A percentile compares a stretch with the other conserved stretches of the same genome.
phyloP scores from a whole-genome alignment of 2,329 filamentous ascomycete species.

The Xylaria sp. region DNA sequence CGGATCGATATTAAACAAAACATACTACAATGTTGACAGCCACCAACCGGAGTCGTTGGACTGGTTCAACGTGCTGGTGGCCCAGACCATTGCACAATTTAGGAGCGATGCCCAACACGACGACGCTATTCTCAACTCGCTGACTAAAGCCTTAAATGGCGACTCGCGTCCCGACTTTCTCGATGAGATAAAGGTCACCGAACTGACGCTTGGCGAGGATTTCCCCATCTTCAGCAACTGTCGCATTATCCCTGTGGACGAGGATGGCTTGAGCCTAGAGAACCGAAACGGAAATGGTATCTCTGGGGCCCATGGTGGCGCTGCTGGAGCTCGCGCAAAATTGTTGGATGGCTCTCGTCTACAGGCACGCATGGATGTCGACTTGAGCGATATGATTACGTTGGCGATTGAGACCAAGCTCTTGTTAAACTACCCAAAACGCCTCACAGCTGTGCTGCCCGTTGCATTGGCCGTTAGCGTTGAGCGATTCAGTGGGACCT shows the following conservation, averaged over 20 bases:
- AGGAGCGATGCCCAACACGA: constrained; percentile 91
- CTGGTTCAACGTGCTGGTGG: constrained; percentile 98
- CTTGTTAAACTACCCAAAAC: constrained; percentile 93
- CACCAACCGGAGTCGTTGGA: constrained; percentile 97
- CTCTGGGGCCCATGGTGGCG: constrained; percentile 59
- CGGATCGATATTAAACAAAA: constrained; percentile 93
- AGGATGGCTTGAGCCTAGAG: constrained; percentile 73
- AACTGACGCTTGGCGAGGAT: constrained; percentile 93
- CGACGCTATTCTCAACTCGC: constrained; percentile 84
- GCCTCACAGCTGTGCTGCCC: constrained; percentile 85
- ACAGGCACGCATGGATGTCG: constrained; percentile 96
- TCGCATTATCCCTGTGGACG: constrained; percentile 89
- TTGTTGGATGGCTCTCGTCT: constrained; percentile 74
- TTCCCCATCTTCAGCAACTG: constrained; percentile 99
- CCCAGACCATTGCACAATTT: constrained; percentile 96
- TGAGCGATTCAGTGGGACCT: constrained; percentile 91
- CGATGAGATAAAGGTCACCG: constrained; percentile 92
- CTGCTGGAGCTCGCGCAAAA: constrained; percentile 58
- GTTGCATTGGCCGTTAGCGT: constrained; percentile 93
- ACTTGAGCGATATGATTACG: constrained; percentile 95
- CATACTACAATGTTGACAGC: constrained; percentile 94
- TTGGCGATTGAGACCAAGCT: constrained; percentile 94
- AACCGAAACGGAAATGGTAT: constrained; percentile 36
- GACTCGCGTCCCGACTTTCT: constrained; percentile 87
- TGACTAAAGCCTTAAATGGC: constrained; percentile 90